Percentiles rank a stretch among this genome's conserved stretches.
These are phyloP conservation scores for Debaryomyces singareniensis DNA, from an alignment of 1,139 yeast genomes.

Conservation along the genomic window DNA sequence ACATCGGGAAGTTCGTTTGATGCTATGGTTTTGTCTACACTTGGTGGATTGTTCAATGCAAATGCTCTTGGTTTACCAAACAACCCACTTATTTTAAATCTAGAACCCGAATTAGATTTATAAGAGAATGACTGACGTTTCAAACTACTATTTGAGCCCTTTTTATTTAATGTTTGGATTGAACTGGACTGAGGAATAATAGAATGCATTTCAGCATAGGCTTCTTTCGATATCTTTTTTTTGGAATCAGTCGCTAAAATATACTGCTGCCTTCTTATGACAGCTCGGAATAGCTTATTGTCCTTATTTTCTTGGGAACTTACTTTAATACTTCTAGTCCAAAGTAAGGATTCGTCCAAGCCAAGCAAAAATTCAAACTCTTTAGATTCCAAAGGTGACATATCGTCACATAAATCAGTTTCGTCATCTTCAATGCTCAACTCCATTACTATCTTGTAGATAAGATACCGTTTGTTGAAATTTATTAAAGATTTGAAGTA, in stretches of 20 bases:
- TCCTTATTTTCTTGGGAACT: constrained; percentile 20
- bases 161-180: constrained; percentile 1
- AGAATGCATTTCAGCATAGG: neutral
- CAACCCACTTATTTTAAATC: constrained; percentile 41
- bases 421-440: constrained; percentile 34
- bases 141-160: constrained; percentile 1
- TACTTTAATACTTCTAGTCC: constrained; percentile 21
- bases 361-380: constrained; percentile 43
- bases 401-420: constrained; percentile 7
- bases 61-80: constrained; percentile 35
- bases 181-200: neutral
- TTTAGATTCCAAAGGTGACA: constrained; percentile 21
- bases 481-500: constrained; percentile 26
- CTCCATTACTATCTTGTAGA: constrained; percentile 37
- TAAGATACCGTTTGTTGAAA: constrained; percentile 38
- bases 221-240: constrained; percentile 22
- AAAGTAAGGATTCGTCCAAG: constrained; percentile 31
- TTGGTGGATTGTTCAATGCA: constrained; percentile 15
- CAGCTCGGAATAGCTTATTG: constrained; percentile 22
- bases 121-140: constrained; percentile 39
- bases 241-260: constrained; percentile 29
- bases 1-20: constrained; percentile 58
- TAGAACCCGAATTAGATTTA: constrained; percentile 30
- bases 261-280: constrained; percentile 30
- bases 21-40: constrained; percentile 42